phyloP scores from a whole-genome alignment of 2,329 filamentous ascomycete species.

The Botrytis medusae region DNA sequence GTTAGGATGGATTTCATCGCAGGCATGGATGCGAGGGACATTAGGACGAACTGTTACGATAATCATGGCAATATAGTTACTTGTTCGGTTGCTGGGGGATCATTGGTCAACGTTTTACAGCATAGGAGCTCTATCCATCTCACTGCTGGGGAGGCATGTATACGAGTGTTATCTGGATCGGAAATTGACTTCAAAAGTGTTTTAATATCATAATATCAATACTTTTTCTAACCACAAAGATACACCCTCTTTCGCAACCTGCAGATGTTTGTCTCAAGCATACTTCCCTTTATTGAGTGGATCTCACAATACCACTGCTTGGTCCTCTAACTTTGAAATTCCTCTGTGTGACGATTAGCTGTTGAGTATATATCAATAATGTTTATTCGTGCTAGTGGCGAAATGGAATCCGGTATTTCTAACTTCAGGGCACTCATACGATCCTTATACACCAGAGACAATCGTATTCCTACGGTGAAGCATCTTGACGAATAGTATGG shows the following conservation, averaged over 20 bases:
- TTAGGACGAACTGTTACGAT: not conserved
- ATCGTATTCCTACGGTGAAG: not conserved
- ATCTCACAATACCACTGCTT: not conserved
- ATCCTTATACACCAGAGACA: not conserved
- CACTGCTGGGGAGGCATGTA: not conserved
- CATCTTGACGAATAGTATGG: not conserved
- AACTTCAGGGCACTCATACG: not conserved
- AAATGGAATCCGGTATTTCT: not conserved
- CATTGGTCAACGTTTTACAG: not conserved
- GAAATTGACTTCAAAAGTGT: not conserved
- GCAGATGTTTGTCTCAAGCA: not conserved
- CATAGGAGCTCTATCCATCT: not conserved
- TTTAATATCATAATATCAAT: slow-evolving; percentile 5
- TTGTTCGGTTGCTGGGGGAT: not conserved
- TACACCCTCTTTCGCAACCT: not conserved
- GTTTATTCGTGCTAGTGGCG: not conserved
- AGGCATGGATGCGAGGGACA: not conserved
- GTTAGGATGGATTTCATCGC: not conserved
- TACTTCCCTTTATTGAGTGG: not conserved
- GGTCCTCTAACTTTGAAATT: not conserved
- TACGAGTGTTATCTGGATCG: not conserved
- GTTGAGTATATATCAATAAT: not conserved
- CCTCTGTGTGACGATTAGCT: not conserved
- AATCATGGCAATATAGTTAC: not conserved
- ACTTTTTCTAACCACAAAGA: not conserved